Base-by-base conservation (phyloP, 441 rosid genomes). In the Gossypium gossypioides region DNA sequence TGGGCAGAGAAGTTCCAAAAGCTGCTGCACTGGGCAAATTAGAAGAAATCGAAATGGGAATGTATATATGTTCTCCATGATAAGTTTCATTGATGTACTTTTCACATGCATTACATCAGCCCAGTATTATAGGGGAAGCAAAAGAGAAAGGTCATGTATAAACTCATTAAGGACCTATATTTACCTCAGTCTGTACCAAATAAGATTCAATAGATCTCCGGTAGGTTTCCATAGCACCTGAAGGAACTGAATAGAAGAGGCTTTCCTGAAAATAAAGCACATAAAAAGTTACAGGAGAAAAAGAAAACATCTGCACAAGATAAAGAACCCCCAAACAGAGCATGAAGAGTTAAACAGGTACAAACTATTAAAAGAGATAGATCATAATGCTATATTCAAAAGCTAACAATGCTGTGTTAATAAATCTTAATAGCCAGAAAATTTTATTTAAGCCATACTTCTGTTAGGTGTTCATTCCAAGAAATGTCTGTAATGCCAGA, bases 241-340 rank as follows among this genome's bases (percentile, higher is more conserved):
- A 78, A 44, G 99, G 94, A 79, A 96, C 84, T 9, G 92, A 91
- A 81, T 93, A 92, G 82, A 93, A 96, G 69, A 96, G 89, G 85
- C 90, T 92, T 82, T 92, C 96, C 99, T 96, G 97, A 76, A 84
- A 76, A 69, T 57, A 44, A 80, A 51, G 75, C 71, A 76, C 54
- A 60, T 44, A 78, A 71, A 57, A 71, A 44, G 42, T 67, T 12
- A 27, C 0, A 29, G 27, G 4, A 63, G 22, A 29, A 50, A 29
- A 21, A 59, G 34, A 29, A 21, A 34, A 15, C 18, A 25, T 37
- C 44, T 37, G 44, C 44, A 8, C 3, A 64, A 73, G 25, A 22
- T 54, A 54, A 18, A 63, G 50, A 52, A 54, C 55, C 6, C 25
- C 6, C 16, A 37, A 72, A 27, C 34, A 16, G 27, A 72, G 21